phyloP scores from a whole-genome alignment of 345 rosid species.

The Arabidopsis thaliana region TAIR10.1 NC_003076.8:24485001-24485500 shows the following conservation, averaged over 20 bases:
- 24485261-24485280: conserved; percentile 78
- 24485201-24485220: conserved; percentile 80
- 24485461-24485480: conserved; percentile 72
- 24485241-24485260: conserved; percentile 80
- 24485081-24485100: too few species aligned
- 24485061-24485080: not conserved
- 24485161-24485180: conserved; percentile 89
- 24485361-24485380: conserved; percentile 62
- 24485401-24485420: conserved; percentile 78
- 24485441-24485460: conserved; percentile 71
- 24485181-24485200: conserved; percentile 79
- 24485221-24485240: conserved; percentile 87
- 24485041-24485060: too few species aligned
- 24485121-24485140: conserved; percentile 55
- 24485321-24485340: conserved; percentile 60
- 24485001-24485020: too few species aligned
- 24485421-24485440: conserved; percentile 70
- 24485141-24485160: conserved; percentile 87
- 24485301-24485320: conserved; percentile 78
- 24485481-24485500: conserved; percentile 76
- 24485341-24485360: conserved; percentile 72
- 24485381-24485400: conserved; percentile 71
- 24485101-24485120: too few species aligned
- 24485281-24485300: conserved; percentile 91
- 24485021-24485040: too few species aligned